Percentiles rank a stretch among this genome's conserved stretches.
Evolutionary conservation across 2,329 filamentous ascomycete genomes (phyloP).

Genomic region (Fusarium sp.): DNA sequence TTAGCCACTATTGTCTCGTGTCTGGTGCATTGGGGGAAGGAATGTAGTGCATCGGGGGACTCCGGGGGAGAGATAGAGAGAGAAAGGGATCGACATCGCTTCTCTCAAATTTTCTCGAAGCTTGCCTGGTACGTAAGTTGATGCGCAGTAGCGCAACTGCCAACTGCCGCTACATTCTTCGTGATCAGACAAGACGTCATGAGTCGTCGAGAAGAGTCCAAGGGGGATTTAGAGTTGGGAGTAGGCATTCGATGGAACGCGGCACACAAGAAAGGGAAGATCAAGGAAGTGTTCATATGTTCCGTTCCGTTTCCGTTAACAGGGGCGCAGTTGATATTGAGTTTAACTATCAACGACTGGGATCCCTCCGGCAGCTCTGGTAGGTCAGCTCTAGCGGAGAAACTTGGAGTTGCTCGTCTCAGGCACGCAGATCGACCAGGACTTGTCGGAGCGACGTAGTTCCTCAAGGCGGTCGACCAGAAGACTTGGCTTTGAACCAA

Average conservation of each 20-base stretch:
- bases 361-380: slow-evolving; percentile 13
- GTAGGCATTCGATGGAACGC: slow-evolving; percentile 9
- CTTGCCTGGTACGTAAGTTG: slow-evolving; percentile 27
- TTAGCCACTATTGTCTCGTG: slow-evolving; percentile 22
- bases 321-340: slow-evolving; percentile 33
- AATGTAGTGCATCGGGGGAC: background rate
- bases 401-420: slow-evolving; percentile 39
- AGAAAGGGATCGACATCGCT: slow-evolving; percentile 22
- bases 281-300: slow-evolving; percentile 24
- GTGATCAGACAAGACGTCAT: slow-evolving; percentile 16
- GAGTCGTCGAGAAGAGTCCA: background rate
- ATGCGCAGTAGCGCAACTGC: slow-evolving; percentile 27
- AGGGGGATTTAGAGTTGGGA: slow-evolving; percentile 23
- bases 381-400: slow-evolving; percentile 26
- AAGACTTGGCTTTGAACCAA: slow-evolving; percentile 45
- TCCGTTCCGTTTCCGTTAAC: slow-evolving; percentile 13
- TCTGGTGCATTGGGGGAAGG: slow-evolving; percentile 7
- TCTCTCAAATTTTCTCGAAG: slow-evolving; percentile 37
- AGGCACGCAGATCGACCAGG: slow-evolving; percentile 36
- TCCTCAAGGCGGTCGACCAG: slow-evolving; percentile 36
- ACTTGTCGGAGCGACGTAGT: slow-evolving; percentile 27
- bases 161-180: slow-evolving; percentile 28
- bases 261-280: slow-evolving; percentile 7
- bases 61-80: slow-evolving; percentile 5
- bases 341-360: slow-evolving; percentile 21